phyloP scores from a whole-genome alignment of 2,329 filamentous ascomycete genomes.

The Calonectria pseudoturangicola region DNA sequence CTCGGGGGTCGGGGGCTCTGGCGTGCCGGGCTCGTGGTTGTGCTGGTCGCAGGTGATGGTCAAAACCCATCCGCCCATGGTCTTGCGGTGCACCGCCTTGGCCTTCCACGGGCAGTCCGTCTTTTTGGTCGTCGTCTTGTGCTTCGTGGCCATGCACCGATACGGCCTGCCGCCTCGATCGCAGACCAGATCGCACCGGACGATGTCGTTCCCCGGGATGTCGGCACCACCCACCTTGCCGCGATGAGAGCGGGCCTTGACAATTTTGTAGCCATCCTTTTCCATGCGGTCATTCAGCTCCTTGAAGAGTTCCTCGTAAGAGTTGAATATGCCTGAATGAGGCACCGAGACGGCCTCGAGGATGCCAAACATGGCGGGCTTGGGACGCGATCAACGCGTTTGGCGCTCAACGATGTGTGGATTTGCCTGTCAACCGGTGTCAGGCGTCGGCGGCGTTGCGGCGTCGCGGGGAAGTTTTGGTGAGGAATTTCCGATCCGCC shows the following conservation, averaged over 20 bases:
- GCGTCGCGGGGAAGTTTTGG: conserved; percentile 42
- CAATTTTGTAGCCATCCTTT: conserved; percentile 67
- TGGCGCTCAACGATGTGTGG: conserved; percentile 53
- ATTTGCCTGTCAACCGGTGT: conserved; percentile 56
- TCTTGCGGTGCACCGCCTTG: conserved; percentile 66
- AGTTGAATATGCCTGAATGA: conserved; percentile 60
- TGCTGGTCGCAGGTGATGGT: conserved; percentile 66
- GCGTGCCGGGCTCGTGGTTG: conserved; percentile 66
- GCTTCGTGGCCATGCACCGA: conserved; percentile 65
- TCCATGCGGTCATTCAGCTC: conserved; percentile 64
- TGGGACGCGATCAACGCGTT: conserved; percentile 54
- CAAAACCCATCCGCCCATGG: conserved; percentile 66
- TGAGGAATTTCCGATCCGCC: conserved; percentile 48
- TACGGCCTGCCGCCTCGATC: conserved; percentile 66
- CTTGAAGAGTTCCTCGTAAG: conserved; percentile 65
- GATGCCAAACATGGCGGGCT: conserved; percentile 65
- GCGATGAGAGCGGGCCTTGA: conserved; percentile 66
- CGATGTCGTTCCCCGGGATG: conserved; percentile 64
- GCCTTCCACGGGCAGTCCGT: conserved; percentile 68
- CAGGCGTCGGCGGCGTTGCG: conserved; percentile 49
- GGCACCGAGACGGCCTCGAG: conserved; percentile 63
- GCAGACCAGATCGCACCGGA: conserved; percentile 67
- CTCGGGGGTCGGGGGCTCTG: conserved; percentile 63
- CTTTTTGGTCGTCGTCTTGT: conserved; percentile 68
- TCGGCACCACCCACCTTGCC: conserved; percentile 63